phyloP scores from a whole-genome alignment of 306 rosid genomes.

The Corylus americana region DNA sequence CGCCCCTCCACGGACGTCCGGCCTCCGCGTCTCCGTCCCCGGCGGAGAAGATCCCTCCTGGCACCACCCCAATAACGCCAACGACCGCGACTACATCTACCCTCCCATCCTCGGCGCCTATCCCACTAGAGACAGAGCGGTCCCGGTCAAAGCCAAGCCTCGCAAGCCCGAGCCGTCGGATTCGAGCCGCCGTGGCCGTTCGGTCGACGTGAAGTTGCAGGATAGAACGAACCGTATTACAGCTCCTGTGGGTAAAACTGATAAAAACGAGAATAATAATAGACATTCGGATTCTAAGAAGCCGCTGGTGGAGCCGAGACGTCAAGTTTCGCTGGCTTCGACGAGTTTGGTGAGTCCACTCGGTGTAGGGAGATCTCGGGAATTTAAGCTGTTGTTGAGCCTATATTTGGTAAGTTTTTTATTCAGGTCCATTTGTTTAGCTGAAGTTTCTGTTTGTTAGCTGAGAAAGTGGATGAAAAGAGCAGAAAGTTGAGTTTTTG shows the following conservation, averaged over 20 bases:
- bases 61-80: slow-evolving; percentile 28
- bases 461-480: not conserved
- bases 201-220: not conserved
- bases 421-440: not conserved
- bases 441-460: not conserved
- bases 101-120: slow-evolving; percentile 73
- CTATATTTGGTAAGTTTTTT: slow-evolving; percentile 51
- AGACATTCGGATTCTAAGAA: not conserved
- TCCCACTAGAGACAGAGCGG: slow-evolving; percentile 42
- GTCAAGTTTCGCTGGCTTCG: slow-evolving; percentile 7
- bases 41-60: slow-evolving; percentile 21
- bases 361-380: slow-evolving; percentile 14
- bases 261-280: not conserved
- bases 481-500: not conserved
- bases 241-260: not conserved
- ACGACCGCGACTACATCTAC: slow-evolving; percentile 64
- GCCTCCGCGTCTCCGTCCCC: slow-evolving; percentile 45
- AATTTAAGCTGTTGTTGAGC: slow-evolving; percentile 28
- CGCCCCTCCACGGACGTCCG: slow-evolving; percentile 20
- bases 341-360: slow-evolving; percentile 10
- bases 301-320: slow-evolving; percentile 2
- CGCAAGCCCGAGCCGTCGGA: slow-evolving; percentile 18
- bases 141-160: slow-evolving; percentile 24
- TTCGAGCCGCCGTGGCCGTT: not conserved
- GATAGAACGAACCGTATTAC: slow-evolving; percentile 3